phyloP scores from a whole-genome alignment of 192 early-diverging fungal species.

The Linnemannia zychae region DNA sequence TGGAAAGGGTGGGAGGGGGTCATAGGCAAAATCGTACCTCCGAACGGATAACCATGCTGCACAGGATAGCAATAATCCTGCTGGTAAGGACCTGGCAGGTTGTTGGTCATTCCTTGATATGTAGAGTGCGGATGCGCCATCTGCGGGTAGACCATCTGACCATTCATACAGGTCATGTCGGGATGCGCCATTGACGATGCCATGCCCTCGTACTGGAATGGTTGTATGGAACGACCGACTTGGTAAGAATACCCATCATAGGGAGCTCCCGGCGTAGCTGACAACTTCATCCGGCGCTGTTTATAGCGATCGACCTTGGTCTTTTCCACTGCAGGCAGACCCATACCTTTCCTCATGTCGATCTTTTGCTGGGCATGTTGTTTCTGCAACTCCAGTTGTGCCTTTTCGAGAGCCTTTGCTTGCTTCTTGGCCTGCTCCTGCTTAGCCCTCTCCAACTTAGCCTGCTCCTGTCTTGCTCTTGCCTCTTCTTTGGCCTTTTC shows the following conservation, averaged over 20 bases:
- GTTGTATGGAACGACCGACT: neutral
- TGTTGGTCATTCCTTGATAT: neutral
- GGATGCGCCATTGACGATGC: neutral
- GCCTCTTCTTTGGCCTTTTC: neutral
- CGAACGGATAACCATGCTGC: neutral
- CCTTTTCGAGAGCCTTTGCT: neutral
- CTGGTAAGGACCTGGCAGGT: neutral
- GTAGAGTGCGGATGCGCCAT: neutral
- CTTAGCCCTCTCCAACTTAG: neutral
- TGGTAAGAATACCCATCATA: neutral
- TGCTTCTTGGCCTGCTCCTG: neutral
- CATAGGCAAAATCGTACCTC: too few species aligned
- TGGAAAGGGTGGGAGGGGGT: conserved; percentile 25
- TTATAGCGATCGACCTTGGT: neutral
- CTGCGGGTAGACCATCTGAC: neutral
- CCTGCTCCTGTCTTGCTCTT: neutral
- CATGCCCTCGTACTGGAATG: neutral
- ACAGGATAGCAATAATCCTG: neutral
- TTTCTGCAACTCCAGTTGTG: neutral
- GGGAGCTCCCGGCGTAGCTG: neutral
- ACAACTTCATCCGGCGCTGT: neutral
- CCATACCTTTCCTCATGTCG: neutral
- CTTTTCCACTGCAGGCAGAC: neutral
- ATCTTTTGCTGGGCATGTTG: neutral
- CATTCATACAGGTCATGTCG: neutral